Evolutionary conservation across 164 flowering plant species (phyloP), one percentile per base, ranked within the genome.

Genomic region (Vitis rupestris): DNA sequence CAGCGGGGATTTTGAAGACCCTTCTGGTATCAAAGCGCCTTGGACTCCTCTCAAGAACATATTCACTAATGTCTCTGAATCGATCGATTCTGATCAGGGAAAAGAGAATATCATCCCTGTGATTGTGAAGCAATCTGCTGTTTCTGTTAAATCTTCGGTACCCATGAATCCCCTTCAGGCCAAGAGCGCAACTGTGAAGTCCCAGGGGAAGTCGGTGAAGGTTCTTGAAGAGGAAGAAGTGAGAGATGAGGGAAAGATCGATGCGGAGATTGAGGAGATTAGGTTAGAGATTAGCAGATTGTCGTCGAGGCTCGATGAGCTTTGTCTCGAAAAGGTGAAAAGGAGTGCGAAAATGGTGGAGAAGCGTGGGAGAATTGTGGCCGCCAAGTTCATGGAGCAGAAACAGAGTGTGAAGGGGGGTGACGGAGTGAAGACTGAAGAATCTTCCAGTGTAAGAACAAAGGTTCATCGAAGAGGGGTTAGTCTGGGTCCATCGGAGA

Each of bases 61-160:
- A 2, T 61, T 67, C 51, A 17, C 74, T 8, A 74, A 71, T 62
- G 66, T 50, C 3, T 61, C 80, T 4, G 74, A 80, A 10, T 75
- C 88, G 50, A 44, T 77, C 10, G 81, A 81, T 51, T 80, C 85
- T 19, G 79, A 76, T 70, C 78, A 79, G 11, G 80, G 84, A 59
- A 88, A 90, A 73, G 97, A 91, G 74, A 93, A 93, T 75, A 78
- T 65, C 60, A 82, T 80, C 65, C 86, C 88, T n/a, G 49, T 13
- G 8, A 17, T 59, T 31, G 60, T 61, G 27, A 70, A 70, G 49
- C 50, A 71, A 60, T 82, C 85, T n/a, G 70, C 78, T 44, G 73
- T 68, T 76, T 62, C 71, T 48, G 50, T 51, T 59, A 82, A 78
- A 59, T 66, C 81, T 61, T 64, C 78, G 7, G 52, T 69, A 9